phyloP scores from a whole-genome alignment of 306 rosid species.

The Oxytropis ochrocephala region DNA sequence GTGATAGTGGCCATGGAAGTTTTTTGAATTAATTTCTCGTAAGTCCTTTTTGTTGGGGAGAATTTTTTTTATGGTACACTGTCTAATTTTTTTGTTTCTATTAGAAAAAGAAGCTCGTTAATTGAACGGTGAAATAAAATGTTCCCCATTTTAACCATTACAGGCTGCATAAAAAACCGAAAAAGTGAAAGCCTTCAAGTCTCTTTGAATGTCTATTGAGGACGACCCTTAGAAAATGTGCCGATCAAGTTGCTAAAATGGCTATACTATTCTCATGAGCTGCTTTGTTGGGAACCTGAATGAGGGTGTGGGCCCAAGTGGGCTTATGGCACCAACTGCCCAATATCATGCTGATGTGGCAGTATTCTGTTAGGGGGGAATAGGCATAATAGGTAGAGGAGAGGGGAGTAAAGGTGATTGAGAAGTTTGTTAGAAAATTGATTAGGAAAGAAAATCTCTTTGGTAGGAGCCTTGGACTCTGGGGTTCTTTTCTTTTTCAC shows the following conservation, averaged over 20 bases:
- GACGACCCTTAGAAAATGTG: neutral
- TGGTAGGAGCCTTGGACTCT: too few relatives aligned
- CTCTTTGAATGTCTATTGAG: slow-evolving; percentile 11
- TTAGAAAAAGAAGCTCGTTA: neutral
- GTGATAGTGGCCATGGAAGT: neutral
- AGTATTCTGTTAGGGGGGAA: too few relatives aligned
- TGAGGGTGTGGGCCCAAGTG: too few relatives aligned
- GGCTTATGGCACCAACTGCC: too few relatives aligned
- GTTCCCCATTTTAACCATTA: neutral
- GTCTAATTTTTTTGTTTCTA: neutral
- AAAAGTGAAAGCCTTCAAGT: neutral
- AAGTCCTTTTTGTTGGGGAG: neutral
- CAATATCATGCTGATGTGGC: too few relatives aligned
- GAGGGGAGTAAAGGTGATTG: too few relatives aligned
- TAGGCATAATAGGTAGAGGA: too few relatives aligned
- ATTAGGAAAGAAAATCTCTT: too few relatives aligned
- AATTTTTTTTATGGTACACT: neutral
- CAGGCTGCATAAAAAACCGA: neutral
- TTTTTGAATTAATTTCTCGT: slow-evolving; percentile 12
- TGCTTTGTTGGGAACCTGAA: neutral
- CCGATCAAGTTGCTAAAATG: slow-evolving; percentile 8
- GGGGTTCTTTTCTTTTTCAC: too few relatives aligned
- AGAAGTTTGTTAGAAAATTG: too few relatives aligned
- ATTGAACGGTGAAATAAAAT: neutral
- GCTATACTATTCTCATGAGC: neutral